Evolutionary conservation across 805 yeast genomes (phyloP).

Genomic region (Yarrowia sp.): DNA sequence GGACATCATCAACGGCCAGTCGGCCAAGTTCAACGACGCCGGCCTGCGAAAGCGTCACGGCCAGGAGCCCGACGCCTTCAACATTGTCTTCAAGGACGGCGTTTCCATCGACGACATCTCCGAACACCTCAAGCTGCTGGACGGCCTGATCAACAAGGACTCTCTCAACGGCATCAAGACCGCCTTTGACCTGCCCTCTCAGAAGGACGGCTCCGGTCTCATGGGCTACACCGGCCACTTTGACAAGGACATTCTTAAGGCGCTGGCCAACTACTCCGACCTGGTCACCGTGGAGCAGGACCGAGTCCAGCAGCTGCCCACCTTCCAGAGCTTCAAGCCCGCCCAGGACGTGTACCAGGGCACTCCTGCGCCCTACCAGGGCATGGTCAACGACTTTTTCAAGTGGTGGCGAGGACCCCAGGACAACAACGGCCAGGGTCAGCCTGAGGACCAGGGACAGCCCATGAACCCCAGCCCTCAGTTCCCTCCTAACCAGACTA

Average conservation of each 20-base stretch:
- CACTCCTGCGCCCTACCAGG: not conserved
- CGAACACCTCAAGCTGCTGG: conserved; percentile 32
- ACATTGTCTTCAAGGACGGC: conserved; percentile 30
- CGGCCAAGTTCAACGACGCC: conserved; percentile 7
- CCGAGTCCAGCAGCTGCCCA: conserved; percentile 4
- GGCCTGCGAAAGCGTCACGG: conserved; percentile 19
- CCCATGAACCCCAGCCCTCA: not conserved
- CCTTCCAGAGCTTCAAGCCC: conserved; percentile 3
- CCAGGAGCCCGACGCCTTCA: conserved; percentile 25
- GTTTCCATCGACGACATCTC: conserved; percentile 25
- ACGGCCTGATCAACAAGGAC: conserved; percentile 24
- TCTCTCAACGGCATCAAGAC: conserved; percentile 31
- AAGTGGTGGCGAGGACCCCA: conserved; percentile 1
- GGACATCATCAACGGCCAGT: conserved; percentile 11
- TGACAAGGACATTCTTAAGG: not conserved
- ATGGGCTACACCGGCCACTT: conserved; percentile 33
- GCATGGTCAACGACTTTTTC: conserved; percentile 6
- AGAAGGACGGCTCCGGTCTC: conserved; percentile 29
- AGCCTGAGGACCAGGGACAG: not conserved
- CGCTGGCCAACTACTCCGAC: conserved; percentile 9
- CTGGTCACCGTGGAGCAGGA: conserved; percentile 17
- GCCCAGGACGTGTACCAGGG: not conserved
- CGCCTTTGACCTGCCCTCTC: conserved; percentile 32
- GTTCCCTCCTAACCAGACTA: not conserved
- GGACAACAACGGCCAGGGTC: not conserved